Conservation (phyloP, 225 moss, liverwort and hornwort genomes). For the Pleurozium schreberi region DNA sequence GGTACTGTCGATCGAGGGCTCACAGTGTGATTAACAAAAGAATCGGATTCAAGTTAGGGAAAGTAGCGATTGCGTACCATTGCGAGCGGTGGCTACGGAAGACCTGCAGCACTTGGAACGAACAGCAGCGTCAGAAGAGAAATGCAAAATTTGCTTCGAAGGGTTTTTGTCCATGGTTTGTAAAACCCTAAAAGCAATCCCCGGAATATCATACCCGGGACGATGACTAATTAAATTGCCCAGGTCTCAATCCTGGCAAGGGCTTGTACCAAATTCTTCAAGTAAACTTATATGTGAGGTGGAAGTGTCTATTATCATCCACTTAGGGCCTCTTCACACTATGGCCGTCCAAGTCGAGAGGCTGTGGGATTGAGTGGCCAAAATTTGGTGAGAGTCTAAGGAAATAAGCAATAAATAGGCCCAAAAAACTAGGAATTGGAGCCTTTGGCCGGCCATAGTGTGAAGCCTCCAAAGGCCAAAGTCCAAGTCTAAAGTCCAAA, state of each 20-base stretch:
- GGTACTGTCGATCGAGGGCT: neutral
- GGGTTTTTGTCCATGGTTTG: neutral
- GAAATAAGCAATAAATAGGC: no score
- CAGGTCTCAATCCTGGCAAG: neutral
- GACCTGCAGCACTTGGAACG: neutral
- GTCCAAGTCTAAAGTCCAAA: no score
- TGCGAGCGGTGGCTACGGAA: neutral
- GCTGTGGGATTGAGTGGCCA: no score
- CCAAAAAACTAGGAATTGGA: no score
- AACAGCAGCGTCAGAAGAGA: neutral
- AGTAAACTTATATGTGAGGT: neutral
- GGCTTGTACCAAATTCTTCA: neutral
- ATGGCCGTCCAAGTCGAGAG: no score
- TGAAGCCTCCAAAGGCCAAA: no score
- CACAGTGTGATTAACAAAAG: neutral
- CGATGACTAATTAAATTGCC: neutral
- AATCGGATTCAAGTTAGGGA: neutral
- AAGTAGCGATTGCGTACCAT: neutral
- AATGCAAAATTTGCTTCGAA: accelerated
- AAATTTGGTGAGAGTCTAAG: no score
- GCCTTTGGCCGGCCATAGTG: no score
- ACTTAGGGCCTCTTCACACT: no score
- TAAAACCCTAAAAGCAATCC: neutral
- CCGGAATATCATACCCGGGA: neutral
- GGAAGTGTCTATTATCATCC: neutral